These are phyloP conservation scores for Dactylonectria estremocensis DNA, from an alignment of 2,329 filamentous ascomycete species.

Conservation along the genomic window DNA sequence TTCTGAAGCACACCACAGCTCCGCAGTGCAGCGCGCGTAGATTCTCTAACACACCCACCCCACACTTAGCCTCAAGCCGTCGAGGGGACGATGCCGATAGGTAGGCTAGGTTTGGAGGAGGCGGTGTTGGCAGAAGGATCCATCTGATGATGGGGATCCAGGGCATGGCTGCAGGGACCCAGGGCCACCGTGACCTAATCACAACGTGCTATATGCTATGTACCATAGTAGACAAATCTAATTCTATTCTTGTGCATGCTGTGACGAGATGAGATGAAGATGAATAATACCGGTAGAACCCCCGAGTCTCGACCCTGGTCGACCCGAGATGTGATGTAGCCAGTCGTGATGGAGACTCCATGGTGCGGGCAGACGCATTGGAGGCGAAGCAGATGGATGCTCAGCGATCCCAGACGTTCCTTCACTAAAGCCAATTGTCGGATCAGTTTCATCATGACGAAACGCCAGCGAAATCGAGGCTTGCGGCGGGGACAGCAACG, in stretches of 20 bases:
- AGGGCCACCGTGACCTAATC: background rate
- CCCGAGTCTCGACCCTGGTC: background rate
- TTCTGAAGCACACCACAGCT: slow-evolving; percentile 9
- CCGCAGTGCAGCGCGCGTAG: slow-evolving; percentile 6
- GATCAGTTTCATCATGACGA: slow-evolving; percentile 26
- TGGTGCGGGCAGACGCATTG: background rate
- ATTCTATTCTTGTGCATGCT: slow-evolving; percentile 29
- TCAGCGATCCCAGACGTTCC: background rate
- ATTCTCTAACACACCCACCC: slow-evolving; percentile 23
- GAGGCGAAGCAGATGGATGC: background rate
- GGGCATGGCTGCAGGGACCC: background rate
- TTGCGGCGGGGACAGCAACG: slow-evolving; percentile 6
- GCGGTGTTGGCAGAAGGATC: slow-evolving; percentile 24
- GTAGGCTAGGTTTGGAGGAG: slow-evolving; percentile 12
- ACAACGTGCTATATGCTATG: too few species aligned
- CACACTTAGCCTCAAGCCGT: slow-evolving; percentile 19
- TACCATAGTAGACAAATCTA: background rate
- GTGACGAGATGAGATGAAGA: slow-evolving; percentile 28
- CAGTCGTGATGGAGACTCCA: background rate
- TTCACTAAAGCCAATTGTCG: slow-evolving; percentile 5
- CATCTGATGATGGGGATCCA: slow-evolving; percentile 15
- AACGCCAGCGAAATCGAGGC: slow-evolving; percentile 31
- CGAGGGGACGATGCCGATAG: slow-evolving; percentile 31
- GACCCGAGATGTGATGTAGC: background rate
- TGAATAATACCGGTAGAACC: background rate